Base-by-base conservation (phyloP, 129 eudicot species). In the Escallonia herrerae region DNA sequence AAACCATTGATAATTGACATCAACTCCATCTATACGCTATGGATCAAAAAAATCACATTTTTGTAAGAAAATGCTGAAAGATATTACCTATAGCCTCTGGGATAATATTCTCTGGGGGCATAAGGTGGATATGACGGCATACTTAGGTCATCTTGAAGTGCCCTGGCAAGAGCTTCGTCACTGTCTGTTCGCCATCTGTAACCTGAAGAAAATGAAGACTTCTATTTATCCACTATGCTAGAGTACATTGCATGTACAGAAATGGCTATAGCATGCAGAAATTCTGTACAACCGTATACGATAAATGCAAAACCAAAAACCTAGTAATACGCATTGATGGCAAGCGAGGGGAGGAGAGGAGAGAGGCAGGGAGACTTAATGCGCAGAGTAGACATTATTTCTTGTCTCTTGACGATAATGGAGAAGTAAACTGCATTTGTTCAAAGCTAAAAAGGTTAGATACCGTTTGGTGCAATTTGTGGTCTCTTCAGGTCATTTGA, bases 101-200 rank as follows among this genome's bases (percentile, higher is more conserved):
- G 88, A 65, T 79, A 82, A 64, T 77, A 83, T 63, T 83, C 84
- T 59, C 71, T 70, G 12, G 86, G 90, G 72, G 60, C 76, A 76
- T 78, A 86, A 57, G 95, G 89, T 71, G 95, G 83, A 69, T 80
- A 71, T 22, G 95, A 79, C 53, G 95, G 69, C 59, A 74, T 69
- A 69, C 65, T 75, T 15, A 68, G 74, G 68, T 75, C 74, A 56
- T 79, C 91, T 7, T 67, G 83, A 57, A 74, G 84, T 15, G 82
- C 65, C 75, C 80, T 86, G 50, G 83, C 86, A 66, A 69, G 81
- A 74, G 85, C 86, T 11, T 79, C 85, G n/a, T 72, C 90, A 63
- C 67, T 72, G 64, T 75, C 81, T 37, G 78, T 58, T 49, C 79
- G 84, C 82, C 95, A 79, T 72, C 82, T 71, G 43, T 66, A 72